Evolutionary conservation across 108 stramenopile genomes (phyloP).

Genomic region (Epithemia pelagica): DNA sequence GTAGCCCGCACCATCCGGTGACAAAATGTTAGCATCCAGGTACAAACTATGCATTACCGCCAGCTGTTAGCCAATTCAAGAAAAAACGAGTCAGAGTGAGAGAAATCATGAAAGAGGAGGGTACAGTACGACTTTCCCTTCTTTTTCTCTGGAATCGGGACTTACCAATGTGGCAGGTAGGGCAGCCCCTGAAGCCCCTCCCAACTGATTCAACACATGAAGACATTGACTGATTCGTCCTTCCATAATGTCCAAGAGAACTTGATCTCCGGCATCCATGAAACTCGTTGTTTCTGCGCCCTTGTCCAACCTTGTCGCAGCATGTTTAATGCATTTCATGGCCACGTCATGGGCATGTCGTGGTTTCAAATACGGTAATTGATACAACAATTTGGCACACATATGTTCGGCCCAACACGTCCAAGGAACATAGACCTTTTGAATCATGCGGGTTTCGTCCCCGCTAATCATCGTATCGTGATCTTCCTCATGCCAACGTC

Average conservation of each 20-base stretch:
- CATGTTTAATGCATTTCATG: no score
- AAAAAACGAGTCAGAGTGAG: background rate
- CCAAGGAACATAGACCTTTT: background rate
- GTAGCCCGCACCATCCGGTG: slow-evolving; percentile 9
- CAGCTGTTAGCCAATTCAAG: slow-evolving; percentile 21
- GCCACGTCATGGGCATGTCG: background rate
- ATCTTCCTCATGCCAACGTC: slow-evolving; percentile 20
- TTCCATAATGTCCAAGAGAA: slow-evolving; percentile 62
- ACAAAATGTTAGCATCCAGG: slow-evolving; percentile 43
- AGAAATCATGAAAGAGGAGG: no score
- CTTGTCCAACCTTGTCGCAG: no score
- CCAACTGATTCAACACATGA: slow-evolving; percentile 36
- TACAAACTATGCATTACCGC: slow-evolving; percentile 55
- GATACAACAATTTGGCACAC: slow-evolving; percentile 61
- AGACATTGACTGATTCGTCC: slow-evolving; percentile 57
- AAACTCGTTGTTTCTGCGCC: slow-evolving; percentile 34
- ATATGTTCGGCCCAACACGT: slow-evolving; percentile 54
- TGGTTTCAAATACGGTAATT: slow-evolving; percentile 44
- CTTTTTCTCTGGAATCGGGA: background rate
- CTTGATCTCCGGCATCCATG: slow-evolving; percentile 35
- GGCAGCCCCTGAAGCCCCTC: slow-evolving; percentile 74
- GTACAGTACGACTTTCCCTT: no score
- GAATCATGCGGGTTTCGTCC: background rate
- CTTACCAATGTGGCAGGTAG: slow-evolving; percentile 73
- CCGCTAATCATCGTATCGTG: no score